Conservation (phyloP, 2,329 filamentous ascomycete species). For the Fusarium equiseti region DNA sequence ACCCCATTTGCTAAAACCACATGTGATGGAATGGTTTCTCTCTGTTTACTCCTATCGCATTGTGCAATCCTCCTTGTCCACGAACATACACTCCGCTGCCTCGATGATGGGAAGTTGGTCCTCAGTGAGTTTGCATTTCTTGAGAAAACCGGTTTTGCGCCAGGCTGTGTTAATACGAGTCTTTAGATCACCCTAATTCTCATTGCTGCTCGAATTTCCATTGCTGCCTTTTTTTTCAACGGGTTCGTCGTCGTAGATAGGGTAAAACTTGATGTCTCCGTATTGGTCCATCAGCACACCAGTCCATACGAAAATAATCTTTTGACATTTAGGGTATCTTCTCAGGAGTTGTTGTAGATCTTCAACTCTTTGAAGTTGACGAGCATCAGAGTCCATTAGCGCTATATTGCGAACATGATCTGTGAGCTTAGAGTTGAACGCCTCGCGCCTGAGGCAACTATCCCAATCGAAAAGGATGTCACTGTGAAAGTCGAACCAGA, state of each 20-base stretch:
- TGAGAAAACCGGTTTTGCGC: not conserved
- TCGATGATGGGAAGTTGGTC: not conserved
- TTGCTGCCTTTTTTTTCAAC: not conserved
- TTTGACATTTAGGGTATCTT: not conserved
- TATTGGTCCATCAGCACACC: rapidly evolving
- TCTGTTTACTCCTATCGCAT: no score
- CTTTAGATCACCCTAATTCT: not conserved
- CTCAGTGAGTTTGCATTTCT: not conserved
- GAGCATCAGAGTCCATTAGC: not conserved
- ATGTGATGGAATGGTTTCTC: no score
- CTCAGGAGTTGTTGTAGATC: not conserved
- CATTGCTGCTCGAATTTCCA: no score
- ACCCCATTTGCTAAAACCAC: no score
- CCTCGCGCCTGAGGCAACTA: no score
- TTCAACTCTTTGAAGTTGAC: not conserved
- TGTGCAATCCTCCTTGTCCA: no score
- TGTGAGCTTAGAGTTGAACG: not conserved
- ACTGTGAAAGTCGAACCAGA: slow-evolving; percentile 10
- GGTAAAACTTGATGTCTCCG: not conserved
- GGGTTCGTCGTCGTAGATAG: not conserved
- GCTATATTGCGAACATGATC: not conserved
- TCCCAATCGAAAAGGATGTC: not conserved
- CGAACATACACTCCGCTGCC: not conserved
- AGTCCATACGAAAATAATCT: not conserved
- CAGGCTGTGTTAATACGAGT: not conserved